A percentile compares a stretch with the other conserved stretches of the same genome.
Evolutionary conservation across 805 yeast genomes (phyloP).

Genomic region (Yamadazyma phyllophila): DNA sequence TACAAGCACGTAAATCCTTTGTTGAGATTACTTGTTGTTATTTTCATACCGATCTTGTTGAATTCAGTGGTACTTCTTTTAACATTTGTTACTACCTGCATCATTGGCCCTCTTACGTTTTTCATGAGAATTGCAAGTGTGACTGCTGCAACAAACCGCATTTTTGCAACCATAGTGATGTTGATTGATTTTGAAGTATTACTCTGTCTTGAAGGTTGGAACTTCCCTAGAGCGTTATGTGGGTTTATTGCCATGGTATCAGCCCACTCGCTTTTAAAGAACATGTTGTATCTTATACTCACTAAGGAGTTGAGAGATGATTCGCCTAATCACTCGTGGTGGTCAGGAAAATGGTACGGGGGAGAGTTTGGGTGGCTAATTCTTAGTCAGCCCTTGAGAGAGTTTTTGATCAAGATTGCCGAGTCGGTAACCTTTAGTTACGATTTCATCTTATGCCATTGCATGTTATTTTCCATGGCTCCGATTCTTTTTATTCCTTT

Average conservation of each 20-base stretch:
- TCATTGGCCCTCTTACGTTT: constrained; percentile 38
- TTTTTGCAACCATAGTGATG: constrained; percentile 30
- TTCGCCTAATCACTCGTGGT: constrained; percentile 47
- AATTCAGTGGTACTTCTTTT: constrained; percentile 31
- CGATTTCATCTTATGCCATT: constrained; percentile 48
- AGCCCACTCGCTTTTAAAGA: constrained; percentile 31
- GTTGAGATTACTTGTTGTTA: constrained; percentile 56
- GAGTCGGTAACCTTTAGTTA: constrained; percentile 47
- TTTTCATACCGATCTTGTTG: constrained; percentile 47
- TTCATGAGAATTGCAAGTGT: constrained; percentile 32
- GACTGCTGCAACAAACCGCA: constrained; percentile 42
- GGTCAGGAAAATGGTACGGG: constrained; percentile 51
- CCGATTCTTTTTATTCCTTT: constrained; percentile 46
- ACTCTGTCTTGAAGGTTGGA: constrained; percentile 43
- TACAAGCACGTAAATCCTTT: constrained; percentile 45
- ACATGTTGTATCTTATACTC: constrained; percentile 30
- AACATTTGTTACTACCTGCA: constrained; percentile 33
- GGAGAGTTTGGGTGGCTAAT: constrained; percentile 35
- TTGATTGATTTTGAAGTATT: constrained; percentile 35
- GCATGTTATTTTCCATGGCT: constrained; percentile 35
- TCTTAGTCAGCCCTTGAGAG: constrained; percentile 47
- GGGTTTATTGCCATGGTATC: constrained; percentile 37
- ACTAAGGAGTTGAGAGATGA: constrained; percentile 44
- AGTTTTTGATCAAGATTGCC: constrained; percentile 42
- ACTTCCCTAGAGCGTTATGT: constrained; percentile 35